Base-by-base conservation (phyloP, 73 alveolate genomes). In the Paramecium biaurelia region DNA sequence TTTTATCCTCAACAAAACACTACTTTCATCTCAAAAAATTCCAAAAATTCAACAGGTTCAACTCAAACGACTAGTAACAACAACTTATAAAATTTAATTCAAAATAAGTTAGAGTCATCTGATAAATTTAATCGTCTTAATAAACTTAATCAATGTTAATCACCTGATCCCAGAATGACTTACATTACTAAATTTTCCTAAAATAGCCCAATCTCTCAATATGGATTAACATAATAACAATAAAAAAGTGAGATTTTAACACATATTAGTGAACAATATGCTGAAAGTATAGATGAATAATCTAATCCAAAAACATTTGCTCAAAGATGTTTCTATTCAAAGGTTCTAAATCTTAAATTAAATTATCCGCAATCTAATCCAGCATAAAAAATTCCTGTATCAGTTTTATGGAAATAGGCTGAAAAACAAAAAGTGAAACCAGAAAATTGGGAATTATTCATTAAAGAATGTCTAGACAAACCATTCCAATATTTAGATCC, bases 31-130 rank as follows among this genome's bases (percentile, higher is more conserved):
- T 72, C 86, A 12, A 72, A 72, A 42, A 42, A 35, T 21, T 72
- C 86, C 86, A 32, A 35, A 72, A 72, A 72, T 38, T 72, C 86
- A 72, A 72, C 86, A 63, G 84, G 84, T 5, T 26, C 84, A 63
- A 63, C 84, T 12, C 45, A 63, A 72, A 72, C 56, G 86, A 72
- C 86, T 72, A 72, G 86, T 72, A 35, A 72, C 35, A 72, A 38
- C 28, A 72, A 72, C 53, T 37, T 38, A 72, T 35, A 72, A 35
- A 38, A 21, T 35, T 72, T 72, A 37, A 37, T 35, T 38, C 59
- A 72, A 72, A 35, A 72, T 72, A 32, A 42, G 30, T 28, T 15
- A 53, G 68, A 53, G 23, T 53, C 68, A 53, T 53, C 68, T 15
- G 35, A 72, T 15, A 35, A 72, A 72, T 72, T 28, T 4, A 37